Base-by-base conservation (phyloP, 495 filamentous ascomycete species). In the Hypoxylon fragiforme region DNA sequence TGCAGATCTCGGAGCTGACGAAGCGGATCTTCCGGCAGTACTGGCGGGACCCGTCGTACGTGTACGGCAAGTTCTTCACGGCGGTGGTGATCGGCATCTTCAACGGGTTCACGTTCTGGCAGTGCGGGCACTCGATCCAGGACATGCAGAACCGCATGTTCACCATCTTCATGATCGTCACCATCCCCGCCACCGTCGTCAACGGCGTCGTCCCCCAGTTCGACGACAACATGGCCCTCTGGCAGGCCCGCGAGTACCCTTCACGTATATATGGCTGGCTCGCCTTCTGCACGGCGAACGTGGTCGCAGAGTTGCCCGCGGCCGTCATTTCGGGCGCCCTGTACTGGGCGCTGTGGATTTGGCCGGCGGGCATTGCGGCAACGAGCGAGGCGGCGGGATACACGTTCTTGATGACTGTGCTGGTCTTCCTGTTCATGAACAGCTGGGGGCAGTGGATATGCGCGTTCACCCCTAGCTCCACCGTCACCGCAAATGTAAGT, bases 41-140 rank as follows among this genome's bases (percentile, higher is more conserved):
- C 64, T 94, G 86, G 85, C 83, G 90, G 18, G 85, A 83, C 18
- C 87, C 89, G 0, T 75, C 78, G 0, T 95, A 95, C 62, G 77
- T 94, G 11, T 88, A 87, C 63, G 84, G 85, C 2, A 79, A 81
- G 50, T 52, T 77, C 81, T 48, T 86, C 80, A 36, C 91, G 0
- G 44, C 68, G 2, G 54, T 77, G 5, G 49, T 74, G 14, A 40
- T 69, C 11, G 95, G 73, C 66, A 26, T 92, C 11, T 91, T 92
- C 75, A 89, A 89, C 67, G 86, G 88, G n/a, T 94, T 95, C 66
- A 92, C 91, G 12, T 95, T 94, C 74, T 94, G 81, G 74, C 76
- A 84, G 60, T 76, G 92, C 6, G 85, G 86, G 11, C 73, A 84
- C 64, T 80, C 77, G 1, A 70, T 88, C 2, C 74, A 79, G 26